Base-by-base conservation (phyloP, 2,329 filamentous ascomycete species). In the Aspergillus udagawae region DNA sequence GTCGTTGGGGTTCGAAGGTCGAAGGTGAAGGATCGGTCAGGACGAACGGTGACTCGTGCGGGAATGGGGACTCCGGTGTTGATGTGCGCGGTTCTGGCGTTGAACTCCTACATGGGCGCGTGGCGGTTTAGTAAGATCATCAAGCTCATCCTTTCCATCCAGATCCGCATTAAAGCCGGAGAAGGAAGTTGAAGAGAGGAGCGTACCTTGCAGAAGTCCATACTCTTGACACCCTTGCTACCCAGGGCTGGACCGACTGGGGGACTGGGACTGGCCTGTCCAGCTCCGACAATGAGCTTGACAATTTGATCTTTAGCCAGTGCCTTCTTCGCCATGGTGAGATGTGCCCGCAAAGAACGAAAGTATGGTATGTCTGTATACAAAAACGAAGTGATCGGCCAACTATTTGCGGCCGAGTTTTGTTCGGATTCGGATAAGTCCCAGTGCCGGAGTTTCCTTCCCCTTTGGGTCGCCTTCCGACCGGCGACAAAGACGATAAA, bases 161-260 rank as follows among this genome's bases (percentile, higher is more conserved):
- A 35, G 32, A 35, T 38, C 14, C 32, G 14, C 1, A 6, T 17
- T 38, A 17, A 35, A 17, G 14, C 32, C 5, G 14, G 17, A 38
- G 2, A 38, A 17, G 6, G 14, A 17, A 6, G 12, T 35, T 32
- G 29, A 17, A 14, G 44, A 32, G 48, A 50, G 7, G 28, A 53
- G 42, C 71, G 56, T 74, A 96, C 93, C 84, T 97, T 97, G 86
- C 94, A 97, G 75, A 97, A 99, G 78, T 99, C 94, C 88, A 99
- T 99, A 57, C 90, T 95, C 82, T 99, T 99, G 61, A 99, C 90
- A 82, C 94, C 94, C 81, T 97, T 97, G 75, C 88, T 93, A 79
- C 94, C 94, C 64, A 99, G 84, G 54, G 94, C 94, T 57, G 94
- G 94, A 81, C 94, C 94, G 69, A 99, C 92, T 4, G 94, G 94